Evolutionary conservation across 768 basidiomycete species (phyloP).

Genomic region (Tephrocybe sp.): DNA sequence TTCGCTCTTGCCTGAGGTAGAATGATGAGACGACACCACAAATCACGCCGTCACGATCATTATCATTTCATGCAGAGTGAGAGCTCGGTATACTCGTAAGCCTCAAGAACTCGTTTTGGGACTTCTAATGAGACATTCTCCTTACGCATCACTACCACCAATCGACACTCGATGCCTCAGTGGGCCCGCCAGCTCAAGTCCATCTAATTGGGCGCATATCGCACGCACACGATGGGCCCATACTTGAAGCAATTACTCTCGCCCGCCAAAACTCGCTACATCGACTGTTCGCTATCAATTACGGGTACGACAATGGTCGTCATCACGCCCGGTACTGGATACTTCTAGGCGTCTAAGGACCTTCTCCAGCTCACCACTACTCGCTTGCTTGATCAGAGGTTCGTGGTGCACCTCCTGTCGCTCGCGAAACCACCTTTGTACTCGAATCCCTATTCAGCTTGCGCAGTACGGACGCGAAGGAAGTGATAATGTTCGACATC

Average conservation of each 20-base stretch:
- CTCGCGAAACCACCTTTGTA: conserved; percentile 91
- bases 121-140: conserved; percentile 88
- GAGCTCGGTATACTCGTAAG: conserved; percentile 80
- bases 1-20: conserved; percentile 83
- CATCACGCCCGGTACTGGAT: conserved; percentile 92
- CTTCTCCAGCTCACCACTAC: conserved; percentile 90
- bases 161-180: conserved; percentile 45
- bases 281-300: conserved; percentile 89
- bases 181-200: conserved; percentile 49
- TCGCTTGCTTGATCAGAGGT: conserved; percentile 91
- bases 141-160: conserved; percentile 87
- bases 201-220: conserved; percentile 78
- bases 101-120: conserved; percentile 87
- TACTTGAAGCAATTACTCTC: conserved; percentile 94
- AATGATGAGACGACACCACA: conserved; percentile 52
- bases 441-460: conserved; percentile 92
- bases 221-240: conserved; percentile 89
- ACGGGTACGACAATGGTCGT: conserved; percentile 84
- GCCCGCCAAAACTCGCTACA: conserved; percentile 92
- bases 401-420: conserved; percentile 83
- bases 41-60: conserved; percentile 95
- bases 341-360: conserved; percentile 89
- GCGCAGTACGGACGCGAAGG: conserved; percentile 56
- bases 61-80: conserved; percentile 75
- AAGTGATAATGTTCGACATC: conserved; percentile 38